These are phyloP conservation scores for Trichoderma cornu-damae DNA, from an alignment of 2,329 filamentous ascomycete species.

Conservation along the genomic window DNA sequence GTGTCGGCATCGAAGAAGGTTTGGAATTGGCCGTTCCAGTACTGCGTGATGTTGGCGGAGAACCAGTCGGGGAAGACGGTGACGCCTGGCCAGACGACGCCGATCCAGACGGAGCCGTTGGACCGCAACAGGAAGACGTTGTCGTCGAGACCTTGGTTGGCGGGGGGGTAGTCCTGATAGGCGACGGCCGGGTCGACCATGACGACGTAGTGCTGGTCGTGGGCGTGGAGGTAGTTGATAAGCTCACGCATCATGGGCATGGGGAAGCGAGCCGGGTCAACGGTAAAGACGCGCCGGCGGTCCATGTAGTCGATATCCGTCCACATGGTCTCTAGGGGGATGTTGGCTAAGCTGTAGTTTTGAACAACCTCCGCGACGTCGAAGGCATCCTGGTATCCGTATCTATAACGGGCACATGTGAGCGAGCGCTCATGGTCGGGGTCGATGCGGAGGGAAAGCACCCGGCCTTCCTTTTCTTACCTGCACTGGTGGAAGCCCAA, in stretches of 20 bases:
- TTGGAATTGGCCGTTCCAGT: conserved; percentile 65
- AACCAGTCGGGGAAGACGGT: conserved; percentile 77
- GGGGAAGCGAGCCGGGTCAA: conserved; percentile 64
- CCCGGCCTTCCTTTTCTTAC: no score
- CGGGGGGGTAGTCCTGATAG: conserved; percentile 43
- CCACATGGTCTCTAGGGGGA: conserved; percentile 72
- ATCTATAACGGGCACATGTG: conserved; percentile 41
- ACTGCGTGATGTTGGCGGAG: conserved; percentile 55
- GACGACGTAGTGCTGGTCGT: conserved; percentile 65
- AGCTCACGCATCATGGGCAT: conserved; percentile 59
- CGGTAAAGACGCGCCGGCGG: conserved; percentile 49
- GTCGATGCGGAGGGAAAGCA: no score
- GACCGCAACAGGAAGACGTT: conserved; percentile 45
- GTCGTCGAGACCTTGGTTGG: conserved; percentile 39
- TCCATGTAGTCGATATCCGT: conserved; percentile 70
- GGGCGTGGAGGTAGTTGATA: conserved; percentile 59
- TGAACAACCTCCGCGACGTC: conserved; percentile 61
- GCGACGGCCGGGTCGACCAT: conserved; percentile 71
- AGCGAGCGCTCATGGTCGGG: not conserved
- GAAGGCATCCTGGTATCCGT: conserved; percentile 73
- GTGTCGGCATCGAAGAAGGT: conserved; percentile 58
- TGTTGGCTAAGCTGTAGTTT: conserved; percentile 58
- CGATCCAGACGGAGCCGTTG: conserved; percentile 54
- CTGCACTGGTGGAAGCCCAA: conserved; percentile 76
- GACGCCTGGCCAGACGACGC: conserved; percentile 73